Evolutionary conservation across 768 basidiomycete species (phyloP), one percentile per base, ranked within the genome.

Genomic region (Hygrocybe punicea): DNA sequence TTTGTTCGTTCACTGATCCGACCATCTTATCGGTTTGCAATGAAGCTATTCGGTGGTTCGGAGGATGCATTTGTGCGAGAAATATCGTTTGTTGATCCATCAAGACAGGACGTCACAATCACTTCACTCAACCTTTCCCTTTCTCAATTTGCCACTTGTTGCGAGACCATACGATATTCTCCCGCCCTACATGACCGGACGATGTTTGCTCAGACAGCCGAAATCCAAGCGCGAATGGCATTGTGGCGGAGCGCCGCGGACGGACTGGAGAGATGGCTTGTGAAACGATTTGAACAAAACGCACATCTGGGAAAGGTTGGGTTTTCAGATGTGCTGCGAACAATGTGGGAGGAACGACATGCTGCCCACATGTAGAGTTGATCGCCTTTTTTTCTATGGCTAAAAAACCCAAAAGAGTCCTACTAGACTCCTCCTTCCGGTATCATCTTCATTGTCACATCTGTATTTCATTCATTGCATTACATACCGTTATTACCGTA

Each of bases 11-110:
- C 19, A 23, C n/a, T 16, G 35, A 37, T 52, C 55, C 53, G 40
- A 25, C 42, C 34, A 55, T 52, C 39, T 19, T 25, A 51, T 34
- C 39, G 46, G 47, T 44, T 58, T 44, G 57, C 83, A 82, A 63
- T 84, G 75, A 65, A 94, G 93, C 71, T 96, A 23, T 91, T 96
- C 56, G 93, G 93, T 52, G 93, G 93, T 37, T 92, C 92, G 60
- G 91, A 93, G 74, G 91, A 94, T 65, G 93, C 95, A 9, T 97
- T 90, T 67, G 91, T 97, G 1, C 86, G 95, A 46, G 95, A 98
- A 74, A 87, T 97, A 63, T 92, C 93, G 4, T 96, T 95, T 67
- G 80, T 96, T 36, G 92, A 97, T 71, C 95, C 95, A 1, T 76
- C 83, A 57, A 84, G 80, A 23, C 87, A 89, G 72, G 84, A 80